These are phyloP conservation scores for Nemania sp. DNA, from an alignment of 2,329 filamentous ascomycete genomes.

Conservation along the genomic window DNA sequence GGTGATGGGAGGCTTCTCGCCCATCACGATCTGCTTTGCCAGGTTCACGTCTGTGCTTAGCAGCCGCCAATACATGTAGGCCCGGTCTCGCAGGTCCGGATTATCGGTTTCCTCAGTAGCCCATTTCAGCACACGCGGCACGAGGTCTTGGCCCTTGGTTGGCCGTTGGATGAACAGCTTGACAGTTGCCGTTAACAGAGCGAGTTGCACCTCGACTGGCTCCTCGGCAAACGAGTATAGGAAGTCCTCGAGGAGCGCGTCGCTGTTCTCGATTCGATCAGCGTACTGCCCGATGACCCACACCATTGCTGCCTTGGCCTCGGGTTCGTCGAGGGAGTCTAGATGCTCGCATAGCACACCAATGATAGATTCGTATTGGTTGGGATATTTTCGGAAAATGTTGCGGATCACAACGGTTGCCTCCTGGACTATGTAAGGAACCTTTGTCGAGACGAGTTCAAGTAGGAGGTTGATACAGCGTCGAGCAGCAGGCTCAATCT, in stretches of 20 bases:
- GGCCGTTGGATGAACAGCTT: slow-evolving; percentile 98
- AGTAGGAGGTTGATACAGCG: slow-evolving; percentile 91
- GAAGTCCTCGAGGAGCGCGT: slow-evolving; percentile 92
- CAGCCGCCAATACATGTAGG: slow-evolving; percentile 99
- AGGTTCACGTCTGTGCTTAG: slow-evolving; percentile 88
- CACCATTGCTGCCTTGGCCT: slow-evolving; percentile 97
- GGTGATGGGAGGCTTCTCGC: slow-evolving; percentile 93
- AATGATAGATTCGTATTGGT: slow-evolving; percentile 98
- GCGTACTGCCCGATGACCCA: slow-evolving; percentile 99
- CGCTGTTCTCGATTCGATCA: slow-evolving; percentile 95
- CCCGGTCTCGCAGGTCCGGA: slow-evolving; percentile 90
- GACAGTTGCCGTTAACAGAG: slow-evolving; percentile 91
- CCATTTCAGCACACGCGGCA: slow-evolving; percentile 96
- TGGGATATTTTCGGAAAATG: slow-evolving; percentile 98
- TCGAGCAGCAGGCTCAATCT: slow-evolving; percentile 91
- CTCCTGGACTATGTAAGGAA: slow-evolving; percentile 98
- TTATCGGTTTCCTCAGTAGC: slow-evolving; percentile 99
- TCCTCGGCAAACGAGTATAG: slow-evolving; percentile 92
- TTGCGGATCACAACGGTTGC: slow-evolving; percentile 98
- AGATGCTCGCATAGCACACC: slow-evolving; percentile 93
- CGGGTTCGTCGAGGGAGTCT: slow-evolving; percentile 93
- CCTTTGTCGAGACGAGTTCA: slow-evolving; percentile 94
- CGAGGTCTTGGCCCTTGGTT: slow-evolving; percentile 89
- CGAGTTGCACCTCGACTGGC: slow-evolving; percentile 92
- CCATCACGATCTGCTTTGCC: slow-evolving; percentile 91